These are phyloP conservation scores for Pythium dissotocum DNA, from an alignment of 352 stramenopile genomes.

Conservation along the genomic window DNA sequence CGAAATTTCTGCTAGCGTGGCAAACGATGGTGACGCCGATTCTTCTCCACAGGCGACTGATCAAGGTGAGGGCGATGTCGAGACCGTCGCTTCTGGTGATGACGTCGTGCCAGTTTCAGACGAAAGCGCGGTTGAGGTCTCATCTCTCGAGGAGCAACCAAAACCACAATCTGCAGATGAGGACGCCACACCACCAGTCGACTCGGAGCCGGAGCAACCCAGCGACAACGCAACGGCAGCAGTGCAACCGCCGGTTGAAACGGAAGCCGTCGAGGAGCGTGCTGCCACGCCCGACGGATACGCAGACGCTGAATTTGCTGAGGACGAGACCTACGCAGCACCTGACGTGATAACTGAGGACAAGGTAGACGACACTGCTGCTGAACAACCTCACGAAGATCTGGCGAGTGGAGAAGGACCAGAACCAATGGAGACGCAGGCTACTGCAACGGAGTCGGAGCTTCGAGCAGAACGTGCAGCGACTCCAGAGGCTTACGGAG, in stretches of 20 bases:
- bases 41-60: not conserved
- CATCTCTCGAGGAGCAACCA: not conserved
- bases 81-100: not conserved
- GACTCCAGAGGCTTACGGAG: conserved; percentile 7
- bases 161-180: not conserved
- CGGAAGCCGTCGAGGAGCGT: not conserved
- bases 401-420: not conserved
- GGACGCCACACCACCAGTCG: not conserved
- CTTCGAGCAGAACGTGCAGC: not conserved
- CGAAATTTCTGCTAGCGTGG: no score
- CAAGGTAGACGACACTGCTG: not conserved
- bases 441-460: not conserved
- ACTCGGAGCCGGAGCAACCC: not conserved
- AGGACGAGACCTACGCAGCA: not conserved
- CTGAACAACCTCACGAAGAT: not conserved
- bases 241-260: not conserved
- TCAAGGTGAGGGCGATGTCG: not conserved
- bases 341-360: not conserved
- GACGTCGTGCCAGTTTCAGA: not conserved
- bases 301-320: not conserved
- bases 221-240: not conserved
- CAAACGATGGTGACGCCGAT: not conserved
- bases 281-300: not conserved
- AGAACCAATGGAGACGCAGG: no score
- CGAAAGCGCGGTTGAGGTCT: not conserved